These are phyloP conservation scores for Trypanosoma avium DNA, from an alignment of 208 protist genomes.

Conservation along the genomic window DNA sequence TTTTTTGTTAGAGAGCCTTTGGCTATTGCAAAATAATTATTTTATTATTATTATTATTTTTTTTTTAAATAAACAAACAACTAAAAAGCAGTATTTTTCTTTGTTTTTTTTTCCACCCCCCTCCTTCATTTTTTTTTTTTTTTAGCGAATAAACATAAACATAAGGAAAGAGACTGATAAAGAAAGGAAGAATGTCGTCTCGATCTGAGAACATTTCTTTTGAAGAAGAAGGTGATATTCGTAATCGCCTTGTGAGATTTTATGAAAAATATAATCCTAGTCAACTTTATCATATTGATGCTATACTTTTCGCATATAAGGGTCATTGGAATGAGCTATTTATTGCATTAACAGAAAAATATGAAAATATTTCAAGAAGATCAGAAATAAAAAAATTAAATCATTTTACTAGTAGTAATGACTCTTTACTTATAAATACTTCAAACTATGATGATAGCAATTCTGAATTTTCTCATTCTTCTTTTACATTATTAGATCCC, in stretches of 20 bases:
- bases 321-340: conserved; percentile 18
- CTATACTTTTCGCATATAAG: conserved; percentile 23
- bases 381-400: not conserved
- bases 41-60: too few species aligned
- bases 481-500: too few species aligned
- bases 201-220: not conserved
- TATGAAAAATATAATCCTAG: conserved; percentile 19
- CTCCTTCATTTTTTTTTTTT: too few species aligned
- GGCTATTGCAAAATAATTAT: too few species aligned
- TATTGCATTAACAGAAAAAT: conserved; percentile 16
- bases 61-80: too few species aligned
- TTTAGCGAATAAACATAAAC: too few species aligned
- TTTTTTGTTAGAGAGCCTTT: too few species aligned
- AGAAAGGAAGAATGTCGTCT: conserved; percentile 18
- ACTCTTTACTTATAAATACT: not conserved
- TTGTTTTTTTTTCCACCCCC: too few species aligned
- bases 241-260: conserved; percentile 14
- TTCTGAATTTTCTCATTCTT: too few species aligned
- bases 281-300: conserved; percentile 14
- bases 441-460: not conserved
- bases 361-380: not conserved
- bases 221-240: not conserved
- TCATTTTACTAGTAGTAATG: not conserved
- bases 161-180: too few species aligned
- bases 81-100: too few species aligned